phyloP scores from a whole-genome alignment of 352 stramenopile genomes.

The Phytophthora fragariae region DNA sequence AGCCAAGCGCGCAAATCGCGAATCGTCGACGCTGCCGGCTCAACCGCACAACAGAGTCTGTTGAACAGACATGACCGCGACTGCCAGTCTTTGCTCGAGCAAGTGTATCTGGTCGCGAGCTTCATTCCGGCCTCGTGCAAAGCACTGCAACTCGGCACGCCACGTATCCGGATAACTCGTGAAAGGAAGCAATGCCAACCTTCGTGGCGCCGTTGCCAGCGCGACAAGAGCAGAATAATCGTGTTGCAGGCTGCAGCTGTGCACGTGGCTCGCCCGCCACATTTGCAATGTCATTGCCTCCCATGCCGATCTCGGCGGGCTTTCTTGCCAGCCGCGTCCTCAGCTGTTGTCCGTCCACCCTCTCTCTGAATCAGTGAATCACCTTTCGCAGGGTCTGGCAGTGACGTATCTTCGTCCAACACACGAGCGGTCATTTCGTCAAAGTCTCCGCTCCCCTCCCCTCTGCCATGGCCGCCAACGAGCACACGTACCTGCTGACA shows the following conservation, averaged over 20 bases:
- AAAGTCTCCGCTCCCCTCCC: slow-evolving; percentile 10
- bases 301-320: slow-evolving; percentile 11
- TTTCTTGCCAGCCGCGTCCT: not conserved
- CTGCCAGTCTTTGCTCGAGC: not conserved
- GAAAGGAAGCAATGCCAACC: too few species aligned
- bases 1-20: not conserved
- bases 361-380: slow-evolving; percentile 19
- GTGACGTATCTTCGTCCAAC: slow-evolving; percentile 23
- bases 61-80: too few species aligned
- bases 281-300: too few species aligned
- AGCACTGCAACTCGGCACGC: not conserved
- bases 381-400: slow-evolving; percentile 21
- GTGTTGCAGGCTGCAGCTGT: not conserved
- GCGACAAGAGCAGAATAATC: not conserved
- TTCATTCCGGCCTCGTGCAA: slow-evolving; percentile 8
- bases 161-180: too few species aligned
- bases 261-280: too few species aligned
- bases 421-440: slow-evolving; percentile 18
- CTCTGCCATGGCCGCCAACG: slow-evolving; percentile 29
- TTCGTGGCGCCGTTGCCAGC: too few species aligned
- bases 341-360: slow-evolving; percentile 11
- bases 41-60: not conserved
- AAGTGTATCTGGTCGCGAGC: not conserved
- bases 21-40: not conserved
- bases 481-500: slow-evolving; percentile 35